Percentiles rank a stretch among this genome's conserved stretches.
Conservation (phyloP, 768 basidiomycete species). For the Macrolepiota fuliginosa region DNA sequence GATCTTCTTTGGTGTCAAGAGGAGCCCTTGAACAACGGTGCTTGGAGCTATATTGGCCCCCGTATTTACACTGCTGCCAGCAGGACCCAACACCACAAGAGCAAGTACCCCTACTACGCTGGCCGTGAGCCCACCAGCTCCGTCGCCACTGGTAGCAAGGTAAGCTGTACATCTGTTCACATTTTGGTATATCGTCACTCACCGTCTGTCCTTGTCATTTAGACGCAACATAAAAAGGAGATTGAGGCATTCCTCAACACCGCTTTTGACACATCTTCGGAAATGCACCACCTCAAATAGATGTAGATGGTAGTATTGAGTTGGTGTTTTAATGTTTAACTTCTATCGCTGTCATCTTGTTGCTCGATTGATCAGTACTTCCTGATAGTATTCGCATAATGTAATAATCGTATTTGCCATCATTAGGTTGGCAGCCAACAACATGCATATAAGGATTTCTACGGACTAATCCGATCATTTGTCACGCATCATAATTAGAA, state of each 20-base stretch:
- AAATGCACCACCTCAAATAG: conserved; percentile 13
- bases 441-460: neutral
- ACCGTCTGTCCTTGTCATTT: conserved; percentile 2
- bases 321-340: neutral
- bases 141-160: conserved; percentile 91
- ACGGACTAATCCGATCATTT: neutral
- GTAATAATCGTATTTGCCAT: neutral
- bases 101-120: conserved; percentile 89
- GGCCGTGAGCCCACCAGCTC: conserved; percentile 92
- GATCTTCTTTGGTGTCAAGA: conserved; percentile 95
- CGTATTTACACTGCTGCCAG: conserved; percentile 92
- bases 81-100: conserved; percentile 86
- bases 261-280: conserved; percentile 42
- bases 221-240: conserved; percentile 89
- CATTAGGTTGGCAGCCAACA: neutral
- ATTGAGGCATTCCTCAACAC: conserved; percentile 68
- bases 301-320: neutral
- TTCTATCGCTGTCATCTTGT: neutral
- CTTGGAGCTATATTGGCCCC: conserved; percentile 95
- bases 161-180: conserved; percentile 25
- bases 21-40: conserved; percentile 96
- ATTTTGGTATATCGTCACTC: neutral
- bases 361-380: neutral
- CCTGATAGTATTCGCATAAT: conserved; percentile 9
- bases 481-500: neutral